These are phyloP conservation scores for Diaporthe helianthi DNA, from an alignment of 2,329 filamentous ascomycete genomes.

Conservation along the genomic window DNA sequence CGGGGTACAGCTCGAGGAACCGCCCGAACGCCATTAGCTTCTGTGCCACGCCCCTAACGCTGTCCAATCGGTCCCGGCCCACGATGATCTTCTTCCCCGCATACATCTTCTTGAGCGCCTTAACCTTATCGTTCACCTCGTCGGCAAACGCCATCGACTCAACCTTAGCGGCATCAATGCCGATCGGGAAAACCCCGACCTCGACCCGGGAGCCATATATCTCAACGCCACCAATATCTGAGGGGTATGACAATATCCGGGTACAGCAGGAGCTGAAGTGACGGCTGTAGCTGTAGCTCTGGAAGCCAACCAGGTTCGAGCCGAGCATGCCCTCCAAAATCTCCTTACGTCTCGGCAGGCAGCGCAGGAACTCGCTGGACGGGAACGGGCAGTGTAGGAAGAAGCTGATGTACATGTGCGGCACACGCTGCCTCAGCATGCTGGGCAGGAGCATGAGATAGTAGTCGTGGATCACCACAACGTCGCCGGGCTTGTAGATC, in stretches of 20 bases:
- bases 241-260: constrained; percentile 87
- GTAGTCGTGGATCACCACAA: constrained; percentile 93
- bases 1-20: constrained; percentile 87
- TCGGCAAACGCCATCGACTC: constrained; percentile 76
- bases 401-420: constrained; percentile 93
- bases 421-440: constrained; percentile 83
- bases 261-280: constrained; percentile 96
- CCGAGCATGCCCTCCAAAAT: constrained; percentile 89
- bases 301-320: constrained; percentile 92
- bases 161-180: constrained; percentile 86
- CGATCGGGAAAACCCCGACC: constrained; percentile 93
- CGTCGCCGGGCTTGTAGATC: constrained; percentile 89
- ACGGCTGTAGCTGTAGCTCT: constrained; percentile 92
- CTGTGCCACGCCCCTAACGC: constrained; percentile 90
- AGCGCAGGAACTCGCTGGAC: constrained; percentile 93
- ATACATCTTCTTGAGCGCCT: constrained; percentile 77
- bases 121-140: constrained; percentile 73
- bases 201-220: constrained; percentile 88
- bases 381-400: constrained; percentile 95
- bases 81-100: constrained; percentile 94
- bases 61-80: constrained; percentile 91
- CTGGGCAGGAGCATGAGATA: constrained; percentile 89
- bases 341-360: constrained; percentile 86
- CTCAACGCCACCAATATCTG: constrained; percentile 83
- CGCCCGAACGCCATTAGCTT: constrained; percentile 94